Evolutionary conservation across 163 green algal species (phyloP).

Genomic region (Picocystis sp.): DNA sequence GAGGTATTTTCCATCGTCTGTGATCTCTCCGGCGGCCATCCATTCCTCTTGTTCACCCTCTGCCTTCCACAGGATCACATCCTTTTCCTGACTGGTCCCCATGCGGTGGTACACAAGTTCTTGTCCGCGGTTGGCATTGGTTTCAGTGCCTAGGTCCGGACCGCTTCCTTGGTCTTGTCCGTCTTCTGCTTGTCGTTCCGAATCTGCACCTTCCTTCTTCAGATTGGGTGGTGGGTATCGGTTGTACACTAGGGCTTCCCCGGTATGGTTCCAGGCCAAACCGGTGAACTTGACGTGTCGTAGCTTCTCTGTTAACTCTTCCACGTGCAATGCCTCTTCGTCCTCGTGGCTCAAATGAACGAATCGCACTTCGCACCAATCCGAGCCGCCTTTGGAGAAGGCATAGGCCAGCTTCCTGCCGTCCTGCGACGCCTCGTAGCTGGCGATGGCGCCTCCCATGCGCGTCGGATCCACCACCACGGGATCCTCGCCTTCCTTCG

Average conservation of each 20-base stretch:
- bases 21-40: constrained; percentile 54
- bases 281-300: constrained; percentile 70
- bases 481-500: no score
- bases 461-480: no score
- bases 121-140: constrained; percentile 51
- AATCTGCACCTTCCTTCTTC: constrained; percentile 1
- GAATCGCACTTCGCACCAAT: constrained; percentile 9
- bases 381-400: constrained; percentile 14
- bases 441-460: no score
- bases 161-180: constrained; percentile 16
- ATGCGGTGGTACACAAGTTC: constrained; percentile 66
- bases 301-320: constrained; percentile 48
- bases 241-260: constrained; percentile 77
- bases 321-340: constrained; percentile 19
- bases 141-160: constrained; percentile 52
- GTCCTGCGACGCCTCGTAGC: constrained; percentile 54
- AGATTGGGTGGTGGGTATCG: constrained; percentile 18
- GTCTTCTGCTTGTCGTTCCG: constrained; percentile 24
- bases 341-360: background rate
- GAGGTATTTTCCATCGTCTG: constrained; percentile 72
- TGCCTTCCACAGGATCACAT: constrained; percentile 9
- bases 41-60: constrained; percentile 40
- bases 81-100: constrained; percentile 41
- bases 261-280: constrained; percentile 61
- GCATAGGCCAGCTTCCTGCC: constrained; percentile 42